These are phyloP conservation scores for Keithomyces neogunnii DNA, from an alignment of 2,329 filamentous ascomycete genomes.

Conservation along the genomic window DNA sequence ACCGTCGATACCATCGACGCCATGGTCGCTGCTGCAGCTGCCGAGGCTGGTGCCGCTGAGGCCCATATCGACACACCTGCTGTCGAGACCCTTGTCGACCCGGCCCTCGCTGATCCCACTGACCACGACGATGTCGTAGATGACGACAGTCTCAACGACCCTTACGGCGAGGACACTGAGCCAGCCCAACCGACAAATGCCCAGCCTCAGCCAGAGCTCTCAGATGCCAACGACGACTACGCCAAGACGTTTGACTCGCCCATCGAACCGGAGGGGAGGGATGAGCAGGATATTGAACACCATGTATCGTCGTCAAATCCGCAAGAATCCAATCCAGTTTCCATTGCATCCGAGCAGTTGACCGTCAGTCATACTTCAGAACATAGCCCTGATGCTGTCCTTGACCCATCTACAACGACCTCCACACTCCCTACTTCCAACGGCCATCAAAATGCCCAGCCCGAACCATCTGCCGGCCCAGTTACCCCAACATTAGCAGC, in stretches of 20 bases:
- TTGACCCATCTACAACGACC: constrained; percentile 21
- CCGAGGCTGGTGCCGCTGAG: constrained; percentile 18
- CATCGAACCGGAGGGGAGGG: constrained; percentile 26
- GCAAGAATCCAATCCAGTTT: constrained; percentile 33
- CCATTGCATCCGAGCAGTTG: constrained; percentile 30
- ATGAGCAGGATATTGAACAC: constrained; percentile 25
- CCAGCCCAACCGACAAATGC: constrained; percentile 8
- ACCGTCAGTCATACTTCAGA: constrained; percentile 21
- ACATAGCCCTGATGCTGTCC: constrained; percentile 20
- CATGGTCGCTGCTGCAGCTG: constrained; percentile 32
- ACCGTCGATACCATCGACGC: constrained; percentile 42
- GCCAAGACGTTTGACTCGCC: constrained; percentile 43
- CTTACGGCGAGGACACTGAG: constrained; percentile 33
- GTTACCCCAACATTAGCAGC: constrained; percentile 15
- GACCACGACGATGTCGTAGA: constrained; percentile 30
- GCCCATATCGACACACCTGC: constrained; percentile 17
- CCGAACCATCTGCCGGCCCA: constrained; percentile 10
- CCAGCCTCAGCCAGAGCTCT: constrained; percentile 20
- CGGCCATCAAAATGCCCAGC: constrained; percentile 11
- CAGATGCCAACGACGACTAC: constrained; percentile 38
- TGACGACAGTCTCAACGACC: constrained; percentile 40
- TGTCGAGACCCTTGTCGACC: constrained; percentile 22
- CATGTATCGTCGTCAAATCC: constrained; percentile 35
- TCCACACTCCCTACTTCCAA: constrained; percentile 10
- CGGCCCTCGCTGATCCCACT: constrained; percentile 22